Base-by-base conservation (phyloP, 306 rosid genomes). In the Ochetophila trinervis region DNA sequence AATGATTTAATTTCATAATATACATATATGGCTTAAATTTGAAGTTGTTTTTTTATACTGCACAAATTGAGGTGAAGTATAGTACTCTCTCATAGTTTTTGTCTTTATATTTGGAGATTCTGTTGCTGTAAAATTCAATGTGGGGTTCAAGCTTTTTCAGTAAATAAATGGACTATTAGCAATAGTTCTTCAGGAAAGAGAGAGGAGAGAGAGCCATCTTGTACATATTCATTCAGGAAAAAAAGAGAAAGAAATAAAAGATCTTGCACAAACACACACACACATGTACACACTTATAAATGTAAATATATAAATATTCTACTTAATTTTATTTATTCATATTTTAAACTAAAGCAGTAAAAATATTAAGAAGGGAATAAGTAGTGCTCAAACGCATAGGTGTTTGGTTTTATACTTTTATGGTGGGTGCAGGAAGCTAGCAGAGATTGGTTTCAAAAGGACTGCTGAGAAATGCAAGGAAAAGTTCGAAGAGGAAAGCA, bases 401-500 rank as follows among this genome's bases (percentile, higher is more conserved):
- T 13, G 18, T 70, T 62, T 35, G 27, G 45, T 17, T 51, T 75
- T 57, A 64, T 17, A 50, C 68, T 54, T 58, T 66, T 50, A 65
- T 85, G 81, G 53, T 72, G 84, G 73, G 62, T 54, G 77, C 88
- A 91, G 98, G 82, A 91, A 85, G 88, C 74, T 91, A 53, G 83
- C 77, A 69, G 95, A 91, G 76, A 40, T 82, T 64, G 98, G 95
- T 17, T 82, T 86, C 62, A 86, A 83, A 72, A 85, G 85, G 76
- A 85, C 86, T 63, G 90, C 84, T 0, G 91, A 87, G n/a, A 91
- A 82, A 23, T 91, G 98, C 66, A 91, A 88, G 74, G 95, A 88
- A 67, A 91, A 82, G 69, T 91, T 85, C 57, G 98, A 91, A 66
- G 90, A 88, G 21, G 98, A 91, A 48, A 86, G 79, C 57, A 73